Conservation (phyloP, 164 flowering plant genomes). For the Paratinospora sagittata region DNA sequence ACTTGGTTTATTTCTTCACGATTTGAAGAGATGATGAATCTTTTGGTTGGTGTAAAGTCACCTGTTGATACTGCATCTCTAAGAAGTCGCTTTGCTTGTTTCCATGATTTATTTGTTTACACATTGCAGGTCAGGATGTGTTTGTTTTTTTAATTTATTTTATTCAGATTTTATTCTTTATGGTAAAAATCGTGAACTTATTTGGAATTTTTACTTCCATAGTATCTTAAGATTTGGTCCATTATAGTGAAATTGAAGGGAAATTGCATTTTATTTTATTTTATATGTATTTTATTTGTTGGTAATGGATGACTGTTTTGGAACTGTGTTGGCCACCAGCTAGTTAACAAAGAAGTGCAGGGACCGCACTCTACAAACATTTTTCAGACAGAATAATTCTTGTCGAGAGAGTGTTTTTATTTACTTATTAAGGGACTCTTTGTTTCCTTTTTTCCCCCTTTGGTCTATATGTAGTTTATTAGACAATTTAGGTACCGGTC, state of each 20-base stretch:
- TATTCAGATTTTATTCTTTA: background rate
- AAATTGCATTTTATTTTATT: background rate
- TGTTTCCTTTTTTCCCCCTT: too few species aligned
- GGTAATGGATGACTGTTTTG: background rate
- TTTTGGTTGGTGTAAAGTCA: conserved; percentile 47
- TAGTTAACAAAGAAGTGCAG: background rate
- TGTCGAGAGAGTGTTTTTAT: too few species aligned
- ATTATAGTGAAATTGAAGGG: background rate
- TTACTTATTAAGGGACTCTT: too few species aligned
- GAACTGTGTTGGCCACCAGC: background rate
- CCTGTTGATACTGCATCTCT: conserved; percentile 35
- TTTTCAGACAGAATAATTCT: background rate
- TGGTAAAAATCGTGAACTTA: background rate
- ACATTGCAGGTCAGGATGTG: conserved; percentile 43
- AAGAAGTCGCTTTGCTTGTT: conserved; percentile 55
- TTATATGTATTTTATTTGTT: too few species aligned
- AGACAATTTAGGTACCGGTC: too few species aligned
- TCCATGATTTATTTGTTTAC: conserved; percentile 53
- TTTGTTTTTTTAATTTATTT: background rate
- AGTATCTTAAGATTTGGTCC: background rate
- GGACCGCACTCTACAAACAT: background rate
- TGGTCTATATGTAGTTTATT: too few species aligned
- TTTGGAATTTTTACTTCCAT: background rate
- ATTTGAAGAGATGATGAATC: conserved; percentile 49
- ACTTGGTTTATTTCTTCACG: conserved; percentile 59